These are phyloP conservation scores for Oropetium thomaeum DNA, from an alignment of 176 grass and related monocot genomes.

Conservation along the genomic window DNA sequence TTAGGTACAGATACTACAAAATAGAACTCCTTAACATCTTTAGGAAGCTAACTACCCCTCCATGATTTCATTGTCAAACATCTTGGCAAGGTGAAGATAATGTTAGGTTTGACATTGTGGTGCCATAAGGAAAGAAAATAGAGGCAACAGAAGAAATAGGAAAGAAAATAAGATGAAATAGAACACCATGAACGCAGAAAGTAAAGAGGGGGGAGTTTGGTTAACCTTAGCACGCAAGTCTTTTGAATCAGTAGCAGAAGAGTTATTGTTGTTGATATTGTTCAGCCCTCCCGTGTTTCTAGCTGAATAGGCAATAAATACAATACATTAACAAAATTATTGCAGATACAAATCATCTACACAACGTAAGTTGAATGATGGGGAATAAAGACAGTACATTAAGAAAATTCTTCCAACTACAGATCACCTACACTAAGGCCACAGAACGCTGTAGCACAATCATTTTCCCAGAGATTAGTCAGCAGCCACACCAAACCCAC, in stretches of 20 bases:
- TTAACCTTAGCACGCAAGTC: slow-evolving; percentile 81
- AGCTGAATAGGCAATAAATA: slow-evolving; percentile 40
- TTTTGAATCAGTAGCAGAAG: slow-evolving; percentile 54
- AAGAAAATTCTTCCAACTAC: background rate
- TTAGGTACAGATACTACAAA: slow-evolving; percentile 1
- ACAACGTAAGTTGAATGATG: background rate
- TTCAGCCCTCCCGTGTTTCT: slow-evolving; percentile 49
- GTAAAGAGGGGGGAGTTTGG: background rate
- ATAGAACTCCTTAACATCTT: background rate
- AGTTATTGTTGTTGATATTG: slow-evolving; percentile 42
- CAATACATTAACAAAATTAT: background rate
- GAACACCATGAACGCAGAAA: background rate
- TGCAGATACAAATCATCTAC: background rate
- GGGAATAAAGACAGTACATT: background rate
- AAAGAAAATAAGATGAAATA: background rate
- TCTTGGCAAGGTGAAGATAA: background rate
- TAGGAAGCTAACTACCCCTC: background rate
- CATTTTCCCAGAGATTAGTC: background rate
- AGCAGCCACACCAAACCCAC: background rate
- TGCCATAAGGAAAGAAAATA: slow-evolving; percentile 11
- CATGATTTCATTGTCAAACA: background rate
- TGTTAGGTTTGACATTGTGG: background rate
- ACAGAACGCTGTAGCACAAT: background rate
- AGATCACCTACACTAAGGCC: background rate
- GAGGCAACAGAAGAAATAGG: background rate